Evolutionary conservation across 495 filamentous ascomycete genomes (phyloP).

Genomic region (Aspergillus hancockii): DNA sequence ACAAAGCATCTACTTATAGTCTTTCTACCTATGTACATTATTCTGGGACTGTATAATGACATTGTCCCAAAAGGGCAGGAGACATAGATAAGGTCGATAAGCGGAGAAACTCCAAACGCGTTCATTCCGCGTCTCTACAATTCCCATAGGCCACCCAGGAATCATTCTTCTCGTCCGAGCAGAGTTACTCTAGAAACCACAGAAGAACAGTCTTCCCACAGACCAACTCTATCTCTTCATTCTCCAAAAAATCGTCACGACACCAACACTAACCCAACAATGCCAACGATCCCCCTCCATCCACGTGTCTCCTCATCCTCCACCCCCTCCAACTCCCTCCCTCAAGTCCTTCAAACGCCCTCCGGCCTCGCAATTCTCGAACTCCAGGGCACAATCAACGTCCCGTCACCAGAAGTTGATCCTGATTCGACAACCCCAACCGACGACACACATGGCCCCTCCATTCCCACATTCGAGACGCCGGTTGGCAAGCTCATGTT

Average conservation of each 20-base stretch:
- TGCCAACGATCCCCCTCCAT: conserved; percentile 48
- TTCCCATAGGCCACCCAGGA: not conserved
- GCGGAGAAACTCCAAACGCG: not conserved
- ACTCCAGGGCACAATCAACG: conserved; percentile 84
- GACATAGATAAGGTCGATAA: not conserved
- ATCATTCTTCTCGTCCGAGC: not conserved
- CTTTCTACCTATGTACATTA: too few relatives aligned
- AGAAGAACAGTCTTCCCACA: not conserved
- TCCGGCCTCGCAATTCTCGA: conserved; percentile 75
- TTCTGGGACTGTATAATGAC: not conserved
- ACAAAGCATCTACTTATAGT: too few relatives aligned
- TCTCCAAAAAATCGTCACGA: not conserved
- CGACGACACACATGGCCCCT: conserved; percentile 18
- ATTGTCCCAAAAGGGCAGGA: not conserved
- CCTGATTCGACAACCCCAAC: conserved; percentile 11
- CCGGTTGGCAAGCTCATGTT: conserved; percentile 76
- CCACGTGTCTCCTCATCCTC: conserved; percentile 22
- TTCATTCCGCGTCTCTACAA: not conserved
- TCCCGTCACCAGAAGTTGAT: conserved; percentile 31
- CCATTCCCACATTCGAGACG: conserved; percentile 41
- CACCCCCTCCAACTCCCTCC: conserved; percentile 59
- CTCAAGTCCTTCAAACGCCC: conserved; percentile 81
- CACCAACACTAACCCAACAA: conserved; percentile 13
- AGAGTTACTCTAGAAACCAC: not conserved
- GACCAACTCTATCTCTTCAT: not conserved